These are phyloP conservation scores for Bipolaris cookei DNA, from an alignment of 2,329 filamentous ascomycete species.

Conservation along the genomic window DNA sequence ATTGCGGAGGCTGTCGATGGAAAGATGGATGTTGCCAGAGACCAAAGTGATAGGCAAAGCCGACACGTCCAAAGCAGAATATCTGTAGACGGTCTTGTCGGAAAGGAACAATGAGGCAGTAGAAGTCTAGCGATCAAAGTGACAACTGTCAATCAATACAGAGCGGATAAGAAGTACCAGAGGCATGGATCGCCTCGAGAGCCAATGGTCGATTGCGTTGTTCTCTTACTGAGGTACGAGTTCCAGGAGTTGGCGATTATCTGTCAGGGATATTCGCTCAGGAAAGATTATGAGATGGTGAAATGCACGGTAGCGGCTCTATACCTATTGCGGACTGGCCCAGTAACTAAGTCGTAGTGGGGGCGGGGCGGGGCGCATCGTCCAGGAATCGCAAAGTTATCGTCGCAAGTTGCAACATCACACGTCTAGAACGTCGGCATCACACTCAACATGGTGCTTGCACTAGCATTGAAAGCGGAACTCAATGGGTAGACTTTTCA, in stretches of 20 bases:
- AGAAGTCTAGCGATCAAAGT: not conserved
- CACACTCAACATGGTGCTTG: conserved; percentile 43
- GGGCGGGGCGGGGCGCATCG: conserved; percentile 21
- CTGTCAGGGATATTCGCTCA: not conserved
- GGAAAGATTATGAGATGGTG: conserved; percentile 7
- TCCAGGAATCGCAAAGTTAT: not conserved
- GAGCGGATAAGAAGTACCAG: not conserved
- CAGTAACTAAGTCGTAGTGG: conserved; percentile 15
- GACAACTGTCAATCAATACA: not conserved
- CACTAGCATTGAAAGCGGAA: conserved; percentile 49
- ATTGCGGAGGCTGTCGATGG: not conserved
- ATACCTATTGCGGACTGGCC: not conserved
- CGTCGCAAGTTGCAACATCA: conserved; percentile 10
- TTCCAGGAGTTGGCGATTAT: not conserved
- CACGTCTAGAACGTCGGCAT: not conserved
- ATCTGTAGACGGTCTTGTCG: not conserved
- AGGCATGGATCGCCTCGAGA: not conserved
- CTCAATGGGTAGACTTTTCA: conserved; percentile 39
- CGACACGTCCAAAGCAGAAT: not conserved
- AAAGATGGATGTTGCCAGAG: not conserved
- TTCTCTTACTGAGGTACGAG: not conserved
- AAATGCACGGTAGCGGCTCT: conserved; percentile 8
- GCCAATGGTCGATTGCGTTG: not conserved
- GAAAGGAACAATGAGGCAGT: not conserved
- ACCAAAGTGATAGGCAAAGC: not conserved